These are phyloP conservation scores for Acacia confusa DNA, from an alignment of 306 rosid genomes.

Conservation along the genomic window DNA sequence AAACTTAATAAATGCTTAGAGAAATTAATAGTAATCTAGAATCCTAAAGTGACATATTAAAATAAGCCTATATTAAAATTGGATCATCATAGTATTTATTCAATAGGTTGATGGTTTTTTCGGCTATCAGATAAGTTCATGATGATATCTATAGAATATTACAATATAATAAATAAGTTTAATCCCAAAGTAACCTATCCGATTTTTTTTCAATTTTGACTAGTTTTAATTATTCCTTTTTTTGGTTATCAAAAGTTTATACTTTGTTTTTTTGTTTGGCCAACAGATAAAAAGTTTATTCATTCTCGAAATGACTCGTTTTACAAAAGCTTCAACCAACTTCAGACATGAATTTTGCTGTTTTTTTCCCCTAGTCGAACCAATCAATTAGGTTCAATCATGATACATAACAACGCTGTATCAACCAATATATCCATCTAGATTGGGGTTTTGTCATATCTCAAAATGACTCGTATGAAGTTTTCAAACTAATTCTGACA, in stretches of 20 bases:
- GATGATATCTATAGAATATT: background rate
- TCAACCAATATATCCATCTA: background rate
- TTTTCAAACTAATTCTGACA: background rate
- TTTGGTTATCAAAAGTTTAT: too few relatives aligned
- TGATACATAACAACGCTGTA: background rate
- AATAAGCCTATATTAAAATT: background rate
- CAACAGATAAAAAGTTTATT: too few relatives aligned
- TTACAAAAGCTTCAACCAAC: background rate
- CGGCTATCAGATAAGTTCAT: background rate
- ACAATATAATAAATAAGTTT: background rate
- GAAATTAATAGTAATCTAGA: background rate
- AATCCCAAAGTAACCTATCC: background rate
- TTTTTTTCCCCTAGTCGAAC: background rate
- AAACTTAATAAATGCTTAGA: background rate
- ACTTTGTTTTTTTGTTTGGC: too few relatives aligned
- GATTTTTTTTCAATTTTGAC: background rate
- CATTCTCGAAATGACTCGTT: background rate
- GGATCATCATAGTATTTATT: background rate
- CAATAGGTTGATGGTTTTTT: background rate
- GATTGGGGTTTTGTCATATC: background rate
- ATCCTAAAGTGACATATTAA: too few relatives aligned
- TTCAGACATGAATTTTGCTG: background rate
- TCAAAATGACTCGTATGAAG: too few relatives aligned
- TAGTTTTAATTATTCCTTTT: background rate
- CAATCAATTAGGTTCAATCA: background rate